A percentile compares a stretch with the other conserved stretches of the same genome.
phyloP scores from a whole-genome alignment of 208 protist species.

The Leishmania amazonensis region DNA sequence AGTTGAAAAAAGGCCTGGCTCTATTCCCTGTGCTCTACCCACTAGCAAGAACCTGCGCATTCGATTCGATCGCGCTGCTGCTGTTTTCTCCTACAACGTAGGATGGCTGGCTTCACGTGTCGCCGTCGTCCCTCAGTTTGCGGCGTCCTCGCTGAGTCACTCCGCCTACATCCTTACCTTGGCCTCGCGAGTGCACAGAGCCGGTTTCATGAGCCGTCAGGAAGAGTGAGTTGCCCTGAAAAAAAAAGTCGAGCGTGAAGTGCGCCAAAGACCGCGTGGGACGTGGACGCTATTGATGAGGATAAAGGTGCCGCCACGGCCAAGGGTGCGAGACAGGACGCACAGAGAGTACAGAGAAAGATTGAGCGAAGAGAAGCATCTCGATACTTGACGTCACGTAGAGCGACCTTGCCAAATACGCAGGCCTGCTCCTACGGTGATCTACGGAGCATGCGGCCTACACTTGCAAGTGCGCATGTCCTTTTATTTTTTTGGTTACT shows the following conservation, averaged over 20 bases:
- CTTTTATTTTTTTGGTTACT: neutral
- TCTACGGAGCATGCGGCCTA: neutral
- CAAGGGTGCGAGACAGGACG: neutral
- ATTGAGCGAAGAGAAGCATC: neutral
- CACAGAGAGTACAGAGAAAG: neutral
- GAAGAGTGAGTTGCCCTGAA: neutral
- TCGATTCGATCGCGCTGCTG: neutral
- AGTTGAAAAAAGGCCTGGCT: no score
- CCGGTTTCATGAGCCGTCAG: neutral
- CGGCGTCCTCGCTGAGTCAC: neutral
- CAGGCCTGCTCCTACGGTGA: neutral
- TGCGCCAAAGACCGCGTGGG: neutral
- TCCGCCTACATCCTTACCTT: neutral
- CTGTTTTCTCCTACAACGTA: neutral
- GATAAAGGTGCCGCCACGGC: neutral
- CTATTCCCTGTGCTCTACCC: neutral
- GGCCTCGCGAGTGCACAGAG: neutral
- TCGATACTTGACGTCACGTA: neutral
- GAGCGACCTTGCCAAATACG: neutral
- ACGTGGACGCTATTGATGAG: neutral
- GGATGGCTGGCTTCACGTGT: neutral
- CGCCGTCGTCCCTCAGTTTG: neutral
- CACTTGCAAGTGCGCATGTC: neutral
- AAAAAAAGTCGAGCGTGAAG: neutral
- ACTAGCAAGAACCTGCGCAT: neutral